Evolutionary conservation across 805 yeast species (phyloP), one percentile per base, ranked within the genome.

Genomic region (Candida ortonii): DNA sequence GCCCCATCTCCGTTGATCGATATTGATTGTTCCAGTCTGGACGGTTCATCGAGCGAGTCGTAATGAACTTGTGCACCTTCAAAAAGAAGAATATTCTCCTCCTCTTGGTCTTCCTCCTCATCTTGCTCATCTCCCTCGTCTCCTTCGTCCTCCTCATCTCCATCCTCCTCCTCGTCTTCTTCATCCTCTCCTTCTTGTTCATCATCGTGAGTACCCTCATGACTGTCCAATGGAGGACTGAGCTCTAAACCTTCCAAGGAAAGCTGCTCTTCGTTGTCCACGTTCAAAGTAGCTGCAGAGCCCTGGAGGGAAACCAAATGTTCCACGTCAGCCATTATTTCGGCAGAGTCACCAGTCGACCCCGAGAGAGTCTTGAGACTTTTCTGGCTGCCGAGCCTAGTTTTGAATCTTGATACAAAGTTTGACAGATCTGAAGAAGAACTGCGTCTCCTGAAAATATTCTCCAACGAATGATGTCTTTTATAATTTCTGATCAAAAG

Each of bases 171-270:
- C 10, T 16, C 39, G 7, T 17, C 27, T 5, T 29, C 41, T 2
- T 45, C 45, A 4, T 36, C 42, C 3, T 30, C 43, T 16, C 49
- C 58, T 13, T 53, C 46, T 35, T 38, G 46, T 27, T 31, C 48
- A 20, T 39, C 43, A 5, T 47, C 55, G 4, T 43, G 55, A 12
- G 47, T 55, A 11, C 53, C 60, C 11, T 51, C 53, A 18, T 55
- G 45, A 27, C 45, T 51, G 23, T 35, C 27, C 5, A 43, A 61
- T 5, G 29, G 21, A 11, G 34, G 29, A 9, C 31, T 35, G 12
- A 30, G 37, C 15, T 26, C 26, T 18, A 30, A 19, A 17, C 30
- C 31, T 15, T 27, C 34, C 16, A 20, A 12, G 5, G 26, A 19
- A 19, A 26, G 22, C 21, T 20, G 24, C 8, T 24, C 39, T 11